Conservation (phyloP, 2,329 filamentous ascomycete genomes). For the Cercospora zeina region DNA sequence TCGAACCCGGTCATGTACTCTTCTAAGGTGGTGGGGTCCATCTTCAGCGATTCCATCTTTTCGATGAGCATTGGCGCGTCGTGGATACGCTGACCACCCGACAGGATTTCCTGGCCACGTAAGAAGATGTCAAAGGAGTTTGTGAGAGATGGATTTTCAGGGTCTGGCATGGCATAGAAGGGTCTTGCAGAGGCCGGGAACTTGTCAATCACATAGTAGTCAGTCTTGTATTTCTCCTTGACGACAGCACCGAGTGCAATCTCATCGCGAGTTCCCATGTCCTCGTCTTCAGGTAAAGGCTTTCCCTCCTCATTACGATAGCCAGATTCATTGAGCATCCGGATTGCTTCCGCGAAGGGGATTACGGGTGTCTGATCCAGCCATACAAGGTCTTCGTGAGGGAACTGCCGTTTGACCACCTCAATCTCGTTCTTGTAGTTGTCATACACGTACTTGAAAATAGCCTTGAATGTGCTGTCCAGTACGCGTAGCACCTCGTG, state of each 20-base stretch:
- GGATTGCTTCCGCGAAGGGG: slow-evolving; percentile 74
- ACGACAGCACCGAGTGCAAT: slow-evolving; percentile 81
- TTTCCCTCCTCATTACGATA: slow-evolving; percentile 78
- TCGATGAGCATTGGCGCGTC: slow-evolving; percentile 71
- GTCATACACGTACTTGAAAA: slow-evolving; percentile 70
- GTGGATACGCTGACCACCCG: slow-evolving; percentile 90
- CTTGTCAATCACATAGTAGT: slow-evolving; percentile 93
- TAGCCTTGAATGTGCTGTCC: slow-evolving; percentile 77
- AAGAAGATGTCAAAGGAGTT: slow-evolving; percentile 97
- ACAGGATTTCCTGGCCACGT: slow-evolving; percentile 87
- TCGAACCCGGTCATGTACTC: slow-evolving; percentile 89
- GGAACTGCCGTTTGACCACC: slow-evolving; percentile 77
- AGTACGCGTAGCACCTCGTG: slow-evolving; percentile 80
- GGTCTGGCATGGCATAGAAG: slow-evolving; percentile 88
- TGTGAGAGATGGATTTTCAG: slow-evolving; percentile 69
- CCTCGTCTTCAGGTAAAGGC: slow-evolving; percentile 68
- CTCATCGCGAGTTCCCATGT: slow-evolving; percentile 81
- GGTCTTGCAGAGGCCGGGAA: slow-evolving; percentile 82
- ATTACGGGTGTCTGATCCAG: slow-evolving; percentile 81
- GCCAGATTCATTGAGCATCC: slow-evolving; percentile 75
- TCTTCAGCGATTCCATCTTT: slow-evolving; percentile 73
- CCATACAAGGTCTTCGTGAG: slow-evolving; percentile 83
- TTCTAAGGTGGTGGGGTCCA: slow-evolving; percentile 79
- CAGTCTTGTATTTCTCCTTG: slow-evolving; percentile 81
- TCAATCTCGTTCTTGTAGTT: slow-evolving; percentile 72